A percentile compares a stretch with the other conserved stretches of the same genome.
These are phyloP conservation scores for Penicillium sp. DNA, from an alignment of 2,329 filamentous ascomycete species.

Conservation along the genomic window DNA sequence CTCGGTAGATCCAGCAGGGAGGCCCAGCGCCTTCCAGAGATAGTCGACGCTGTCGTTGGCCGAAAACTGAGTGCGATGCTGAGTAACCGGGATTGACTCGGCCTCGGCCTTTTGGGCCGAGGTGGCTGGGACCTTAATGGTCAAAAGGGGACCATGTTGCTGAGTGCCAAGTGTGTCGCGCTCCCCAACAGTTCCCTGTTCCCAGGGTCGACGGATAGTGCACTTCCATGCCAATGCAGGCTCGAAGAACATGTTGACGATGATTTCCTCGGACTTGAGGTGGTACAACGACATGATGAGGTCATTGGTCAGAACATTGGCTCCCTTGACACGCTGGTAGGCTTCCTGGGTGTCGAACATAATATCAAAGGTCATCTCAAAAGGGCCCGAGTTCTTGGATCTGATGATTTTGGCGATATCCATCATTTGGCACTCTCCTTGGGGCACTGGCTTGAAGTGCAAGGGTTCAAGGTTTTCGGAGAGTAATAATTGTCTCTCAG, in stretches of 20 bases:
- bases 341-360: conserved; percentile 47
- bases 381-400: conserved; percentile 58
- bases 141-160: conserved; percentile 36
- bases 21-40: background rate
- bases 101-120: background rate
- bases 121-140: background rate
- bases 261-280: conserved; percentile 29
- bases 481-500: background rate
- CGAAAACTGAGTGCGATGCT: background rate
- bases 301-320: conserved; percentile 38
- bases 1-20: background rate
- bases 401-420: conserved; percentile 51
- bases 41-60: background rate
- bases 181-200: conserved; percentile 43
- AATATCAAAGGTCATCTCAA: conserved; percentile 58
- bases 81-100: background rate
- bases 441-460: conserved; percentile 3
- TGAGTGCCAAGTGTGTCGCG: conserved; percentile 45
- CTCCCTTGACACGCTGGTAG: conserved; percentile 43
- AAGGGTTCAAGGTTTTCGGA: background rate
- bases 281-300: conserved; percentile 33
- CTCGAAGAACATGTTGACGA: conserved; percentile 48
- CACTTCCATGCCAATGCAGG: conserved; percentile 54
- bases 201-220: conserved; percentile 45
- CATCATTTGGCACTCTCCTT: conserved; percentile 19